phyloP scores from a whole-genome alignment of 2,329 filamentous ascomycete species.

The Ophidiomyces ophidiicola region DNA sequence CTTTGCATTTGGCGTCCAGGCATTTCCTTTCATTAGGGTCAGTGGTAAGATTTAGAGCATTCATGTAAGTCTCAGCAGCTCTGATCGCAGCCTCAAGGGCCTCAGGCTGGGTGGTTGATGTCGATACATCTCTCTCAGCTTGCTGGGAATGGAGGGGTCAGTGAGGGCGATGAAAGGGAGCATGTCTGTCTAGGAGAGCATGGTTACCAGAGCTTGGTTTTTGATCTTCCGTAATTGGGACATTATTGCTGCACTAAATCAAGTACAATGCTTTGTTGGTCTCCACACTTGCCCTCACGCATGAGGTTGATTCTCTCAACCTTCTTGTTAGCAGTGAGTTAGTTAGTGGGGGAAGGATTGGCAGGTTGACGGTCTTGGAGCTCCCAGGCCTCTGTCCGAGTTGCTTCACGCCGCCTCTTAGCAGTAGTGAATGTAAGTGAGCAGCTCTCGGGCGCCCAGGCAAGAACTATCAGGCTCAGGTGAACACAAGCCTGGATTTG shows the following conservation, averaged over 20 bases:
- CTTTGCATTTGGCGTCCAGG: constrained; percentile 56
- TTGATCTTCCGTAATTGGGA: constrained; percentile 10
- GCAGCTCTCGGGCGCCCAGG: not conserved
- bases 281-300: too few relatives aligned
- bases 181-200: not conserved
- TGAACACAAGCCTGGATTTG: not conserved
- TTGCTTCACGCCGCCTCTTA: not conserved
- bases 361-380: not conserved
- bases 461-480: not conserved
- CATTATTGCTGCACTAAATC: constrained; percentile 1
- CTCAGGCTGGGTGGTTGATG: constrained; percentile 44
- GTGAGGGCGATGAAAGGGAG: not conserved
- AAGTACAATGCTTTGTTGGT: too few relatives aligned
- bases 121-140: constrained; percentile 28
- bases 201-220: constrained; percentile 12
- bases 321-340: too few relatives aligned
- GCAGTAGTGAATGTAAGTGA: not conserved
- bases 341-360: not conserved
- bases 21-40: constrained; percentile 51
- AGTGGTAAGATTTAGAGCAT: constrained; percentile 52
- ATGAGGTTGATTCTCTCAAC: too few relatives aligned
- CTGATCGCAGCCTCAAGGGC: constrained; percentile 64
- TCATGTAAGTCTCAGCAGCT: constrained; percentile 72
- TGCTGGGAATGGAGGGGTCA: constrained; percentile 11
- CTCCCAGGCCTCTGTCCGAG: not conserved